phyloP scores from a whole-genome alignment of 306 rosid species.

The Vigna nakashimae region DNA sequence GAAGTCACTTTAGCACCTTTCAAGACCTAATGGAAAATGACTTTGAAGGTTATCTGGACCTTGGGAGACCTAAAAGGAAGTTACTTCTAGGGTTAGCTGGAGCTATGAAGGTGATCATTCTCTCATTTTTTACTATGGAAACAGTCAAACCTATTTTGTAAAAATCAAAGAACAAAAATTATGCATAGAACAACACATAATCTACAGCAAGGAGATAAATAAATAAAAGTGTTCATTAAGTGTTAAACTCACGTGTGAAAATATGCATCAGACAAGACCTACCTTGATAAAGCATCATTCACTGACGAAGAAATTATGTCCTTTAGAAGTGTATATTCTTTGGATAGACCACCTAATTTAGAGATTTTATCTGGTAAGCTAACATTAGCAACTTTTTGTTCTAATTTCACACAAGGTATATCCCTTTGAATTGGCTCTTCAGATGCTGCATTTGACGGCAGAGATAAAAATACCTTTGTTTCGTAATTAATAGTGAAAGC shows the following conservation, averaged over 20 bases:
- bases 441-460: slow-evolving; percentile 55
- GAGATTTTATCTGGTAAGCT: slow-evolving; percentile 36
- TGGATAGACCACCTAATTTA: slow-evolving; percentile 83
- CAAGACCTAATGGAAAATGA: not conserved
- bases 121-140: not conserved
- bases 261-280: slow-evolving; percentile 43
- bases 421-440: slow-evolving; percentile 50
- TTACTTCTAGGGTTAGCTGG: not conserved
- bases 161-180: not conserved
- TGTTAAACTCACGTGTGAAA: slow-evolving; percentile 16
- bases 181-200: too few species aligned
- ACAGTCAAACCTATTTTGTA: slow-evolving; percentile 23
- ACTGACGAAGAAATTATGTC: slow-evolving; percentile 65
- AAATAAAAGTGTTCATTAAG: slow-evolving; percentile 11
- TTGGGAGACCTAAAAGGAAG: not conserved
- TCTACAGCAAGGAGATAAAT: slow-evolving; percentile 1
- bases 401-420: slow-evolving; percentile 47
- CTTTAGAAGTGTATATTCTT: slow-evolving; percentile 75
- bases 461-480: slow-evolving; percentile 65
- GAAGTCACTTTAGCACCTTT: not conserved
- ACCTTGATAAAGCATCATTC: slow-evolving; percentile 70
- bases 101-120: not conserved
- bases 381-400: slow-evolving; percentile 48
- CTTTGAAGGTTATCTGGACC: not conserved
- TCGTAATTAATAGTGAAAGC: slow-evolving; percentile 60